Evolutionary conservation across 73 alveolate species (phyloP).

Genomic region (Stentor roeselii): DNA sequence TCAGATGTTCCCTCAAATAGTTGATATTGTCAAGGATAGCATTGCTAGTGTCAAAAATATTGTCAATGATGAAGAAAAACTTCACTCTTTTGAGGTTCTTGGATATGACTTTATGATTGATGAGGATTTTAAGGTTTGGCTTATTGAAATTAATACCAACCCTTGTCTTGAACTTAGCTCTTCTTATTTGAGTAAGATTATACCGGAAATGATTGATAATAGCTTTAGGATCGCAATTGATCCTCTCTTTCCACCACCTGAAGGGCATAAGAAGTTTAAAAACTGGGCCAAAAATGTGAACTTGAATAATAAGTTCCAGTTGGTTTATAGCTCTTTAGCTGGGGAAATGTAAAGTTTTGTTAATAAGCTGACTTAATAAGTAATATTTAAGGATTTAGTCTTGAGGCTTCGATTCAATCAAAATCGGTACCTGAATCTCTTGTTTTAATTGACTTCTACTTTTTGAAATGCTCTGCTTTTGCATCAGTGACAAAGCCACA

Average conservation of each 20-base stretch:
- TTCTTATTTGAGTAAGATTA: conserved; percentile 57
- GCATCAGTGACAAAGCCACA: too few species aligned
- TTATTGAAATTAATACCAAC: conserved; percentile 75
- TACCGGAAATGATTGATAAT: conserved; percentile 76
- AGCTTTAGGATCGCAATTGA: conserved; percentile 45
- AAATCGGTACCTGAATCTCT: too few species aligned
- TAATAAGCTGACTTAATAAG: not conserved
- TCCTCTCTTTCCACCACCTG: not conserved
- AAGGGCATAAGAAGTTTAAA: not conserved
- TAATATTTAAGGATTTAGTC: not conserved
- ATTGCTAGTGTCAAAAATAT: not conserved
- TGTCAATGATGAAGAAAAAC: not conserved
- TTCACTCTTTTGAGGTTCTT: conserved; percentile 42
- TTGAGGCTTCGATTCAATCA: not conserved
- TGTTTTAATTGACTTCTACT: too few species aligned
- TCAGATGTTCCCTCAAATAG: not conserved
- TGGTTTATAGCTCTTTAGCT: not conserved
- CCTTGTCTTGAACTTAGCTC: conserved; percentile 66
- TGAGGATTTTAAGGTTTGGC: conserved; percentile 65
- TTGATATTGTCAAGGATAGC: not conserved
- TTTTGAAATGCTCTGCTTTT: too few species aligned
- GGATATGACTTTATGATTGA: conserved; percentile 80
- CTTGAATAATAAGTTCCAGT: not conserved
- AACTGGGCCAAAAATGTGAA: not conserved
- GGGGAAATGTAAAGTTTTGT: not conserved